Evolutionary conservation across 345 rosid genomes (phyloP), one percentile per base, ranked within the genome.

Genomic region (Garcia nutans): DNA sequence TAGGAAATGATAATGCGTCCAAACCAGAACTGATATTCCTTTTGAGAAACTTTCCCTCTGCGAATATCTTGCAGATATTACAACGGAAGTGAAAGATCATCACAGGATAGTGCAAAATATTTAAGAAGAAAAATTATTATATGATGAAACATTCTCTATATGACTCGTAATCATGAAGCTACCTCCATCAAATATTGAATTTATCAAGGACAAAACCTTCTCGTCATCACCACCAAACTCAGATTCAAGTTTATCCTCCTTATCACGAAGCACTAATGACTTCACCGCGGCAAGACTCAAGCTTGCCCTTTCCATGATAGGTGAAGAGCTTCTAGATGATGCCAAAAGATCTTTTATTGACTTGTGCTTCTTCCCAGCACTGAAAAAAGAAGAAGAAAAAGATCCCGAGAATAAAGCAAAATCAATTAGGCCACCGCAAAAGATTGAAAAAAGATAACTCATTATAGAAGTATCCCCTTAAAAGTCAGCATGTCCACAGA

Each of bases 181-280:
- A 93, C 99, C 98, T 86, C 84, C 73, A 82, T 87, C 85, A 78
- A 91, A 90, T 78, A 96, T 84, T 22, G 84, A 75, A 47, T 72
- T 73, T 70, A 90, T 73, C 84, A 96, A 80, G 75, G 85, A 86
- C 68, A 76, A 54, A 77, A 91, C 85, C 77, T 85, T 89, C 67
- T 90, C 96, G 75, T 93, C 89, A 72, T 88, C 89, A 75, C 86
- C 92, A 80, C 85, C 92, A 80, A 83, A 86, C 79, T 86, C 86
- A 47, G 89, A 84, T 28, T 81, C 79, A 77, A 84, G 75, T 65
- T 88, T 93, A 68, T 89, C 96, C 75, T 91, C 99, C 83, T 90
- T 96, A 74, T 93, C 99, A 81, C 97, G 94, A 84, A 87, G 91
- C 78, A 96, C 96, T 71, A 96, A 84, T 23, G 92, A 93, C 87